Conservation (phyloP, 768 basidiomycete species). For the Myochromella boudieri region DNA sequence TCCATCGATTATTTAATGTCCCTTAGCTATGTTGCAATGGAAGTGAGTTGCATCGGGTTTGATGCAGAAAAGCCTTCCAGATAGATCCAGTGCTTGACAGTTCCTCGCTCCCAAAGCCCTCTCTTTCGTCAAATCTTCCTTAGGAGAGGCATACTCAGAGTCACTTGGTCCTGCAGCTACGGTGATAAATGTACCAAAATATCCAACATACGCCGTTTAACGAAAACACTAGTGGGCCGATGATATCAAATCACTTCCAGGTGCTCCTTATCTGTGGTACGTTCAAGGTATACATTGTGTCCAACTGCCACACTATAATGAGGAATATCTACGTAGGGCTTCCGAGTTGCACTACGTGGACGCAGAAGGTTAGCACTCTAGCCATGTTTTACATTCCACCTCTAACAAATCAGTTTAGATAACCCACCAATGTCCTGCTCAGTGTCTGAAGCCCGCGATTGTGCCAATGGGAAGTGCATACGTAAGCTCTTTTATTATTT, state of each 20-base stretch:
- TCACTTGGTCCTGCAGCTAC: conserved; percentile 51
- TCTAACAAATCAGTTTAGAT: conserved; percentile 27
- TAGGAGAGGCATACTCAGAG: conserved; percentile 40
- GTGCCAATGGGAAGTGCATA: conserved; percentile 36
- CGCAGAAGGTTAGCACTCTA: conserved; percentile 41
- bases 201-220: neutral
- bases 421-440: conserved; percentile 49
- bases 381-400: neutral
- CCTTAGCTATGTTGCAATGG: conserved; percentile 35
- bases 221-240: conserved; percentile 47
- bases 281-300: no score
- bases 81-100: conserved; percentile 25
- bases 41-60: conserved; percentile 23
- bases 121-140: conserved; percentile 42
- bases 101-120: conserved; percentile 50
- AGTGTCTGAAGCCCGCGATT: conserved; percentile 46
- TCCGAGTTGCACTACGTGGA: conserved; percentile 49
- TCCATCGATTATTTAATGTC: neutral
- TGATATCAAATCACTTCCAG: conserved; percentile 37
- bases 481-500: no score
- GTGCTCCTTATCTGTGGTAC: conserved; percentile 32
- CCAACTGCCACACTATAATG: neutral
- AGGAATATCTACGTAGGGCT: conserved; percentile 30
- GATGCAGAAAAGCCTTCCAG: no score
- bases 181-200: conserved; percentile 24